phyloP scores from a whole-genome alignment of 75 land plant genomes.

The Selaginella tamariscina region DNA sequence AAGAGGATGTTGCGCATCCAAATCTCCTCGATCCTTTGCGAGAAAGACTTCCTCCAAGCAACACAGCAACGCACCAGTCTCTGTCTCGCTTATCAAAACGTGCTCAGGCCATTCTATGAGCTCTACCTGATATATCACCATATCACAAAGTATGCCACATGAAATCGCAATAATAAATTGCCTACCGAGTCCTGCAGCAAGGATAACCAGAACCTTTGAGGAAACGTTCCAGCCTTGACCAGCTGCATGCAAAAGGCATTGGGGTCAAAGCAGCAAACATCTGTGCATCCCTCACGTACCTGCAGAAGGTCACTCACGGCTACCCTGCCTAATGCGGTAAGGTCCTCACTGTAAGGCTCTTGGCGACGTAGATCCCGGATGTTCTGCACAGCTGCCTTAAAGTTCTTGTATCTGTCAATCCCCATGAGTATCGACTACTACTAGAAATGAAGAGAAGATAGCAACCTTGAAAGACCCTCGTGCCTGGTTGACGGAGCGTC shows the following conservation, averaged over 20 bases:
- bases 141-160: not conserved
- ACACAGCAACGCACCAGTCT: constrained; percentile 60
- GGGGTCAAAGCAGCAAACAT: not conserved
- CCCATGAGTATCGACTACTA: no score
- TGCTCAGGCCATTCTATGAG: constrained; percentile 60
- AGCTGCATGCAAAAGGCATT: constrained; percentile 42
- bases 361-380: constrained; percentile 19
- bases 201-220: constrained; percentile 71
- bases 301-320: constrained; percentile 60
- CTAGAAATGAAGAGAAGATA: not conserved
- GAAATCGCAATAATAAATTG: not conserved
- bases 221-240: constrained; percentile 72
- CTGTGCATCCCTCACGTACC: constrained; percentile 19
- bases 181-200: constrained; percentile 67
- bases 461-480: not conserved
- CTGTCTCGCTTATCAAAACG: constrained; percentile 48
- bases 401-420: constrained; percentile 92
- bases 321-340: constrained; percentile 38
- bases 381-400: constrained; percentile 50
- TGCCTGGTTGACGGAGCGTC: not conserved
- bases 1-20: constrained; percentile 34
- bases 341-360: constrained; percentile 28
- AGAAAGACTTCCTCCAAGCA: constrained; percentile 72
- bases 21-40: constrained; percentile 53
- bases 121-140: constrained; percentile 43